Conservation (phyloP, 2,329 filamentous ascomycete species). For the Talaromyces atroroseus region DNA sequence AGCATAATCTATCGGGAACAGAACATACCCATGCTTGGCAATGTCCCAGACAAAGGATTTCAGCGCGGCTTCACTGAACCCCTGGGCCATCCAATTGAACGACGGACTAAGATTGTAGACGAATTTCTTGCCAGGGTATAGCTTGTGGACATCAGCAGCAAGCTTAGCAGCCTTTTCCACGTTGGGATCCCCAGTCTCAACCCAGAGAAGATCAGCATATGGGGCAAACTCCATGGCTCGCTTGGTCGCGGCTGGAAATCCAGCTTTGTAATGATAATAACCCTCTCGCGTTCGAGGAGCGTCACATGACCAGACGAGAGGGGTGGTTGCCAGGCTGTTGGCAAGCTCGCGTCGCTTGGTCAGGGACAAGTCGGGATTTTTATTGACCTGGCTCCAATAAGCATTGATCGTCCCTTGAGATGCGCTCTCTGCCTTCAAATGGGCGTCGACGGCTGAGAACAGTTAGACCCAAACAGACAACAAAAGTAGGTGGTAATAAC, state of each 20-base stretch:
- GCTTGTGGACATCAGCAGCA: conserved; percentile 65
- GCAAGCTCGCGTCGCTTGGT: conserved; percentile 70
- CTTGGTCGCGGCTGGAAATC: conserved; percentile 83
- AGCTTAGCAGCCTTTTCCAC: conserved; percentile 72
- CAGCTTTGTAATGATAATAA: conserved; percentile 51
- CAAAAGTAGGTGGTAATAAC: background rate
- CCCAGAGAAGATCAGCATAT: conserved; percentile 92
- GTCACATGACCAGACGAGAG: conserved; percentile 83
- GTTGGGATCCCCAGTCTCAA: conserved; percentile 87
- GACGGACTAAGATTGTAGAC: conserved; percentile 96
- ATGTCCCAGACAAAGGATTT: conserved; percentile 96
- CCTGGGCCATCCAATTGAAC: conserved; percentile 98
- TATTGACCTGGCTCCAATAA: conserved; percentile 59
- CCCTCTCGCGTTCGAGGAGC: conserved; percentile 89
- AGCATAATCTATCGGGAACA: background rate
- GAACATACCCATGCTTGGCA: conserved; percentile 73
- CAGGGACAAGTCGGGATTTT: conserved; percentile 70
- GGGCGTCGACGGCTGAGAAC: conserved; percentile 61
- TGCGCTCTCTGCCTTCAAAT: conserved; percentile 63
- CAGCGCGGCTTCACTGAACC: conserved; percentile 75
- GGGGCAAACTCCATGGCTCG: conserved; percentile 86
- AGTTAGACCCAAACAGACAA: background rate
- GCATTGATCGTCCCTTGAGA: conserved; percentile 58
- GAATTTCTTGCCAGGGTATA: conserved; percentile 73
- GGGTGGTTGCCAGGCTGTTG: conserved; percentile 58